These are phyloP conservation scores for Sugiyamaella boreocaroliniensis DNA, from an alignment of 805 yeast genomes.

Conservation along the genomic window DNA sequence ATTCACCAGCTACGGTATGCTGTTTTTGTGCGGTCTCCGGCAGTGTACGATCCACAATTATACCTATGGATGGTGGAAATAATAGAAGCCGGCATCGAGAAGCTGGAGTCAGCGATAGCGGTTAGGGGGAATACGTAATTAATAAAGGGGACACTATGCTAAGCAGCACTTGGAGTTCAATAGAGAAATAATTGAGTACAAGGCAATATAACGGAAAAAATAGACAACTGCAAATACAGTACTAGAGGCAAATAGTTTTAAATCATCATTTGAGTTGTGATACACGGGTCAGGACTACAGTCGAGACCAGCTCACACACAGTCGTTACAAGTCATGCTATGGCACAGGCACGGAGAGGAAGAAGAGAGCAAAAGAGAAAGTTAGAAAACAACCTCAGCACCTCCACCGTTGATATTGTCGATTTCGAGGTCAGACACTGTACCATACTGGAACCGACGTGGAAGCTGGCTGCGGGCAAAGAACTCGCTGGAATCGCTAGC, in stretches of 20 bases:
- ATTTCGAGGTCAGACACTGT: conserved; percentile 61
- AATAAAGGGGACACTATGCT: too few relatives aligned
- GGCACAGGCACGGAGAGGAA: not conserved
- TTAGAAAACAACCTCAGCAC: conserved; percentile 57
- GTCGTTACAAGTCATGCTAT: not conserved
- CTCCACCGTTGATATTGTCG: conserved; percentile 75
- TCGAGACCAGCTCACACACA: not conserved
- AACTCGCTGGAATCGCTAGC: conserved; percentile 27
- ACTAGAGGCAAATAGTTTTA: too few relatives aligned
- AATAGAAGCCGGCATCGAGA: not conserved
- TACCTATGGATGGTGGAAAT: conserved; percentile 3
- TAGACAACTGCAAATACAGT: too few relatives aligned
- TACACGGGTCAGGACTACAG: not conserved
- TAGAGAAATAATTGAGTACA: too few relatives aligned
- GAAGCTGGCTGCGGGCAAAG: conserved; percentile 55
- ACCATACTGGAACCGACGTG: conserved; percentile 65
- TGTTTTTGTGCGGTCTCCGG: conserved; percentile 1
- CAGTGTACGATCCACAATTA: not conserved
- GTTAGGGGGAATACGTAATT: not conserved
- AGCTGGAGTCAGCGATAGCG: not conserved
- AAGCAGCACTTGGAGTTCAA: too few relatives aligned
- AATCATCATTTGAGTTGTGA: not conserved
- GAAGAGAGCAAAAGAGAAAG: not conserved
- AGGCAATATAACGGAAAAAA: too few relatives aligned
- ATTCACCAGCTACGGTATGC: not conserved